Base-by-base conservation (phyloP, 257 asterid genomes). In the Cinchona pubescens region DNA sequence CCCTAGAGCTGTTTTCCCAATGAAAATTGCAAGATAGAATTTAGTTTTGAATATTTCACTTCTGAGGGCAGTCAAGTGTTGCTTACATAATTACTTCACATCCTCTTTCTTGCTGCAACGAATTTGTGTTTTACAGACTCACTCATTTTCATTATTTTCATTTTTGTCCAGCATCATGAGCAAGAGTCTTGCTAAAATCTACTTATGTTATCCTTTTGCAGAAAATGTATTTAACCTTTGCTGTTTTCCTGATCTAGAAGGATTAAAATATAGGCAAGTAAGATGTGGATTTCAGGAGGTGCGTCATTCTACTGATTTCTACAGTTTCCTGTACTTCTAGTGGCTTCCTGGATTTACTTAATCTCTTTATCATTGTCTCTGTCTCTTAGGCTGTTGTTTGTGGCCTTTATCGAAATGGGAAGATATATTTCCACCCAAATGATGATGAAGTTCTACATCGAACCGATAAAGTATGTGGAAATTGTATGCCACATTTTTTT, bases 151-250 rank as follows among this genome's bases (percentile, higher is more conserved):
- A 23, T 35, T 8, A 8, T 67, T 37, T 53, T 76, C 74, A 29
- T 55, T 32, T n/a, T n/a, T n/a, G n/a, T 49, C 51, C 72, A 48
- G 9, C 49, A 34, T 15, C 45, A 7, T 32, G 53, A 55, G 23
- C 19, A 2, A 53, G 29, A 27, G 19, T 66, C 29, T 55, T 40
- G 16, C 46, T 46, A 0, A 32, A 16, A 29, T 43, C 48, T 64
- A n/a, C 63, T 27, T 37, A 2, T 74, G 58, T 73, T 80, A 79
- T 56, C 59, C 59, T 76, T 59, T 30, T 81, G 86, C 99, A 94
- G 99, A 92, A 88, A 94, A 94, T 69, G 99, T 94, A 25, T 94
- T 94, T 90, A 92, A 94, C 83, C 97, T 94, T 51, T 82, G 95
- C 85, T 85, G 85, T 83, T 94, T 92, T 76, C 92, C 96, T 53